Conservation (phyloP, 2,329 filamentous ascomycete species). For the Paecilomyces niveus region DNA sequence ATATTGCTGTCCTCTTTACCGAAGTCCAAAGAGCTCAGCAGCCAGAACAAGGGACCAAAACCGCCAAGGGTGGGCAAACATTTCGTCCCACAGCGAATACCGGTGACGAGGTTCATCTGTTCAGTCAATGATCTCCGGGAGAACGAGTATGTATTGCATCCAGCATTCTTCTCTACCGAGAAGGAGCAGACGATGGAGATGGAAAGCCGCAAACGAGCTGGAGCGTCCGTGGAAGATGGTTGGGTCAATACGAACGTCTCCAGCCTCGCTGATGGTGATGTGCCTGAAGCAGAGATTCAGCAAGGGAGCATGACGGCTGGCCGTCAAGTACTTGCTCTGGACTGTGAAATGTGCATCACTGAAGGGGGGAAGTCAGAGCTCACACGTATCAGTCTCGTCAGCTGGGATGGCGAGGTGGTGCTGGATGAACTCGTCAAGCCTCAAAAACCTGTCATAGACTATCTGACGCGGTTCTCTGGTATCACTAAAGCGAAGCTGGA, state of each 20-base stretch:
- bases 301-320: slow-evolving; percentile 78
- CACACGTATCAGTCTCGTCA: slow-evolving; percentile 78
- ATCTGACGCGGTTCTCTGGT: slow-evolving; percentile 84
- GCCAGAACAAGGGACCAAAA: slow-evolving; percentile 49
- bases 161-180: slow-evolving; percentile 58
- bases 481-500: slow-evolving; percentile 82
- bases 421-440: slow-evolving; percentile 92
- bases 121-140: slow-evolving; percentile 67
- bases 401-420: slow-evolving; percentile 75
- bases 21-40: slow-evolving; percentile 62
- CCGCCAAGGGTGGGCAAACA: slow-evolving; percentile 56
- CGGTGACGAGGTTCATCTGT: slow-evolving; percentile 73
- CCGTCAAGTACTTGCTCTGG: slow-evolving; percentile 69
- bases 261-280: slow-evolving; percentile 57
- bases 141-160: slow-evolving; percentile 80
- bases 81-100: slow-evolving; percentile 69
- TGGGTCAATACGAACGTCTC: slow-evolving; percentile 77
- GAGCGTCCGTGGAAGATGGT: slow-evolving; percentile 51
- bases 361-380: slow-evolving; percentile 72
- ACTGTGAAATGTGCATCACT: slow-evolving; percentile 97
- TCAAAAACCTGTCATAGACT: slow-evolving; percentile 78
- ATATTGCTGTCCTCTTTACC: slow-evolving; percentile 71
- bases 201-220: slow-evolving; percentile 44
- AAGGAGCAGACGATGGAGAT: slow-evolving; percentile 49
- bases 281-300: slow-evolving; percentile 65